phyloP scores from a whole-genome alignment of 768 basidiomycete species.

The Lyophyllum atratum region DNA sequence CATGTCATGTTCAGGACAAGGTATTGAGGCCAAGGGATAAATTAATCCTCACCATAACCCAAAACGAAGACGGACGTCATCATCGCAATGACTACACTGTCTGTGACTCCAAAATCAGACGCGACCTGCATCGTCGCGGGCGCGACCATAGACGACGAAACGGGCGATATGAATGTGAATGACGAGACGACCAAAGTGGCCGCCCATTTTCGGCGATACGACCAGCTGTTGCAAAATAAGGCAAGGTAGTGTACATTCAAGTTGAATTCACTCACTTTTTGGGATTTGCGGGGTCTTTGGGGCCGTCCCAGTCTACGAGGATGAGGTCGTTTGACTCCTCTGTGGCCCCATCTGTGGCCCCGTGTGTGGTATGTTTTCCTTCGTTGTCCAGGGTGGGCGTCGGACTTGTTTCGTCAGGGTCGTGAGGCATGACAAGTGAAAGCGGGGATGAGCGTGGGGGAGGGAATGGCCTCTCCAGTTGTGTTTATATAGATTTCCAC shows the following conservation, averaged over 20 bases:
- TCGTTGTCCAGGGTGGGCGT: slow-evolving; percentile 1
- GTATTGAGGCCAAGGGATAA: background rate
- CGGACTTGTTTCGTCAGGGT: slow-evolving; percentile 1
- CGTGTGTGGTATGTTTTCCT: background rate
- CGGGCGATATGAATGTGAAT: slow-evolving; percentile 68
- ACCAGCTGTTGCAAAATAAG: slow-evolving; percentile 45
- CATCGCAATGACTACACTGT: slow-evolving; percentile 49
- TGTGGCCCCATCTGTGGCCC: too few relatives aligned
- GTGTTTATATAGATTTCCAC: background rate
- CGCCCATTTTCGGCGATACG: slow-evolving; percentile 59
- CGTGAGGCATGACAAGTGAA: slow-evolving; percentile 1
- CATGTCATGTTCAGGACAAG: too few relatives aligned
- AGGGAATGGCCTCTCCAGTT: background rate
- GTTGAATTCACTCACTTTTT: slow-evolving; percentile 44
- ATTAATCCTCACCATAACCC: slow-evolving; percentile 52
- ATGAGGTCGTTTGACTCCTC: slow-evolving; percentile 15
- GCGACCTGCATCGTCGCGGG: slow-evolving; percentile 59
- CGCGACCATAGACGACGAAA: slow-evolving; percentile 76
- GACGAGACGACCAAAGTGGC: slow-evolving; percentile 64
- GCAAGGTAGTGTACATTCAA: background rate
- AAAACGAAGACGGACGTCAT: slow-evolving; percentile 54
- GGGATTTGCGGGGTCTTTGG: slow-evolving; percentile 58
- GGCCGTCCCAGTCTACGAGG: slow-evolving; percentile 66
- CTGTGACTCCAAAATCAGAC: slow-evolving; percentile 55
- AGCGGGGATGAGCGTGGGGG: background rate